Evolutionary conservation across 139 green algal genomes (phyloP), one percentile per base, ranked within the genome.

Genomic region (Chlorella vulgaris): DNA sequence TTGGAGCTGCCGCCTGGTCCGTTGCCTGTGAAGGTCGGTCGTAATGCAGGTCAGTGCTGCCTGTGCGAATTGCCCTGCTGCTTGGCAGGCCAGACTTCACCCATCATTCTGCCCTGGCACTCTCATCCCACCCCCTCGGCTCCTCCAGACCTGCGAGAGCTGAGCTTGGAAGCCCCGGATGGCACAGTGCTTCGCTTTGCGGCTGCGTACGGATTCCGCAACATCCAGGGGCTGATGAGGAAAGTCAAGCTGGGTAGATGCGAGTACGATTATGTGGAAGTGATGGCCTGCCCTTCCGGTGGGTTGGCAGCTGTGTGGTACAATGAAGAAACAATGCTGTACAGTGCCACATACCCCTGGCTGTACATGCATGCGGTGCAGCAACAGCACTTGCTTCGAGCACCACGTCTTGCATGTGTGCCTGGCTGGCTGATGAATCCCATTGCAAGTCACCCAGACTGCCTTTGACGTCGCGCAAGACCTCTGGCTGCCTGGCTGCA

Each of bases 171-270:
- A 33, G 78, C 89, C 6, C 76, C 80, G 8, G 89, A 88, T 3
- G 22, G 69, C 35, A n/a, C 55, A 21, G 18, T 95, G 80, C 89
- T 99, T 69, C 85, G 89, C 40, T 96, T 97, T 83, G 94, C 92
- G 0, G 69, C 79, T 0, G 95, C 91, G 1, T 98, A 99, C 77
- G 96, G 96, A 35, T 99, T 99, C 86, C 31, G 95, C 2, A 99
- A 99, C 89, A 99, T 99, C 77, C 97, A 99, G 85, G 95, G 92
- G 3, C 73, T 99, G 2, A 82, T 99, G 63, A 87, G 96, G 31
- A 94, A 95, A 84, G 86, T 98, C 6, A 97, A 98, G 89, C 68
- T 81, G 19, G 74, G 81, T 5, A 81, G 81, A 7, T 96, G 93
- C 85, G 80, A 90, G 51, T 99, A 98, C 73, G 84, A 98, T 51